Base-by-base conservation (phyloP, 495 filamentous ascomycete species). In the Poronia punctata region DNA sequence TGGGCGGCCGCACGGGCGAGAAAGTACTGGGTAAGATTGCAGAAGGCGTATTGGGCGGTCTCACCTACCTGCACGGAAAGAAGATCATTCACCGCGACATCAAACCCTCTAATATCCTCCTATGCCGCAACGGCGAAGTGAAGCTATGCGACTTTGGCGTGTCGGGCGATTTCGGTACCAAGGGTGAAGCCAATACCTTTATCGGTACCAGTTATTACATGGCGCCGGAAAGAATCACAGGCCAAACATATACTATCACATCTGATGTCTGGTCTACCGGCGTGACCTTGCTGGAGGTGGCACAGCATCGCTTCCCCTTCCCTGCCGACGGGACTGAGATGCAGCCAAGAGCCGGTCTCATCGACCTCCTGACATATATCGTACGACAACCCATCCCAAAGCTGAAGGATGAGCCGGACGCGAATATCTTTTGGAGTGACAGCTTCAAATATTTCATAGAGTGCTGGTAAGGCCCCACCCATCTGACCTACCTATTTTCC, bases 31-130 rank as follows among this genome's bases (percentile, higher is more conserved):
- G 93, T 33, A 98, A 97, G 67, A 83, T 97, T 31, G 89, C 92
- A 28, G 92, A 96, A 62, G 93, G 88, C 24, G 89, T 98, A 7
- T 72, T 98, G 37, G 87, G 88, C 52, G 92, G 92, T 16, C 65
- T 98, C 46, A 96, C 88, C 7, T 98, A 98, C 62, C 79, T 98
- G n/a, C 87, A 96, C 65, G 79, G 80, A 62, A 82, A 87, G 55
- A 90, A 94, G 64, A 98, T 98, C 63, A 97, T 98, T 50, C 92
- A 98, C 63, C 80, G 92, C 73, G 92, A 98, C 60, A 97, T 98
- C 72, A 98, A 98, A 63, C 92, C 92, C 3, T 93, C 86, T 43
- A 98, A 98, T 61, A 95, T 98, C 46, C 80, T 98, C 7, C 72
- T 98, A 12, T 94, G 88, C 57, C 84, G 88, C 28, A 80, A 86